Evolutionary conservation across 371 early-diverging fungal species (phyloP).

Genomic region (Dinochytrium kinnereticum): DNA sequence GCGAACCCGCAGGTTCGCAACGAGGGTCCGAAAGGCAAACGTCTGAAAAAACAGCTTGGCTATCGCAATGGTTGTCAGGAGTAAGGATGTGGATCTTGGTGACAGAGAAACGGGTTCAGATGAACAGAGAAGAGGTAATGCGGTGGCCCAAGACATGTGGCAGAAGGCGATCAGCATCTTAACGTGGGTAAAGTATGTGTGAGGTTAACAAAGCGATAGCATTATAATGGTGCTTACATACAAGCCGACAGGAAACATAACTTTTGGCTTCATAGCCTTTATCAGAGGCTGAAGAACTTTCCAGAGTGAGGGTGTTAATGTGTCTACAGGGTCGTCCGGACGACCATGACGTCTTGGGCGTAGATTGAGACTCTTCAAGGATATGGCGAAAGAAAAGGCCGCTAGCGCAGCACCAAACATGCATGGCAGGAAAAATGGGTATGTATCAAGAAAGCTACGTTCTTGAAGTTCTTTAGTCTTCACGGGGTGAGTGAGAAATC

Average conservation of each 20-base stretch:
- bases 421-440: conserved; percentile 44
- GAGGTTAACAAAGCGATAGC: too few species aligned
- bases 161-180: conserved; percentile 45
- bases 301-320: neutral
- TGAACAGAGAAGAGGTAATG: conserved; percentile 48
- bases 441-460: conserved; percentile 13
- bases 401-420: conserved; percentile 32
- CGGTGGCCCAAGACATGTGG: conserved; percentile 44
- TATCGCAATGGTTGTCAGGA: conserved; percentile 36
- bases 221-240: conserved; percentile 39
- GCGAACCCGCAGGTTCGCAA: conserved; percentile 18
- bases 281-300: conserved; percentile 1
- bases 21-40: conserved; percentile 27
- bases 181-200: too few species aligned
- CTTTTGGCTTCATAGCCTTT: conserved; percentile 27
- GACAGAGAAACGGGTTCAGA: conserved; percentile 18
- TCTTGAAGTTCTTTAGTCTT: conserved; percentile 16
- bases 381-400: neutral
- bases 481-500: conserved; percentile 37
- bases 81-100: conserved; percentile 34
- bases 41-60: conserved; percentile 49
- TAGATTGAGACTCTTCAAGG: neutral
- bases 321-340: neutral
- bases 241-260: conserved; percentile 36
- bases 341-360: conserved; percentile 6